Base-by-base conservation (phyloP, 345 rosid genomes). In the Gossypium ekmanianum region DNA sequence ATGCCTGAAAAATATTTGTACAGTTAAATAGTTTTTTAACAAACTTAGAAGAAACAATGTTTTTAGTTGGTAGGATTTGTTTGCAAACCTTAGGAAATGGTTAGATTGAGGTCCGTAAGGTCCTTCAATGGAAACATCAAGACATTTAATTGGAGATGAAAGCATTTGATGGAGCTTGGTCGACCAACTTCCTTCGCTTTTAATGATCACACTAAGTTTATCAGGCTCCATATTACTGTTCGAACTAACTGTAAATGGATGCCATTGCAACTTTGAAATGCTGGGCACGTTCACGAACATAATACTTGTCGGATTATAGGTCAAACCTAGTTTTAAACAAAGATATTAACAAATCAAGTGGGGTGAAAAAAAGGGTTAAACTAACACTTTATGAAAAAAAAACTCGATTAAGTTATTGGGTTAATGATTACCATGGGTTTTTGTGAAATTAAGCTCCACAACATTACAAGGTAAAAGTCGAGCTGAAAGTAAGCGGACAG, bases 181-280 rank as follows among this genome's bases (percentile, higher is more conserved):
- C n/a, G 98, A 84, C 98, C 98, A 94, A 66, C 81, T 86, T 64
- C 97, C 97, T 83, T 88, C 97, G 27, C 83, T 54, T 77, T 89
- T 94, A 73, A 92, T 81, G 29, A 87, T 80, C 47, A 94, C 82
- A 80, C 97, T 94, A 2, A 94, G 69, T 52, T 65, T 84, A 61
- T 91, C 94, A 44, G 86, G 76, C 27, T 94, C 97, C 75, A 91
- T 79, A 68, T 83, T 88, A 78, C 94, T 87, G 43, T 82, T 91
- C 2, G 97, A 94, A 57, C 83, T 82, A 11, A 94, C 72, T 3
- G 97, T 91, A 72, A 90, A 94, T 1, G 98, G 98, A 84, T 94
- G 98, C 98, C 98, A 94, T 70, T 94, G 97, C 61, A 89, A 67
- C 83, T 78, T 91, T 6, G 97, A 94, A 74, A 94, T 79, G 78